Evolutionary conservation across 192 early-diverging fungal genomes (phyloP).

Genomic region (Phycomyces blakesleeanus): DNA sequence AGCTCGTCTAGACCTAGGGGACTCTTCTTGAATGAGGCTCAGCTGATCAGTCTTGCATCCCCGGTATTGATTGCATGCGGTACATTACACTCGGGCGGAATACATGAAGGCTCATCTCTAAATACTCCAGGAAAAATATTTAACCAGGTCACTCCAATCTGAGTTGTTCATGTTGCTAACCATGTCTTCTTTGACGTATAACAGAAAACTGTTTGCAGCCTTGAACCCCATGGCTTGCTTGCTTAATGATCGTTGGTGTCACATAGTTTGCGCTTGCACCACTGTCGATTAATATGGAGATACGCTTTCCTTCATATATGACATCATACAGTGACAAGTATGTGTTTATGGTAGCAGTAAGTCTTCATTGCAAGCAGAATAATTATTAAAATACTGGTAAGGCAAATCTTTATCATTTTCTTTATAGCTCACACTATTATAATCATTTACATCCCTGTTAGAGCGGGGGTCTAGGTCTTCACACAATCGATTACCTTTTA

Average conservation of each 20-base stretch:
- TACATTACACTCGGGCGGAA: background rate
- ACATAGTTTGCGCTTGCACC: no score
- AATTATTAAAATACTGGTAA: background rate
- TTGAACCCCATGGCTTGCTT: no score
- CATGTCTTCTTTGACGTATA: background rate
- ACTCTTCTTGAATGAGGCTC: conserved; percentile 7
- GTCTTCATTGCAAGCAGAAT: background rate
- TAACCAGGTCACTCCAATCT: background rate
- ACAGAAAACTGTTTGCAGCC: background rate
- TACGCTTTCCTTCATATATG: no score
- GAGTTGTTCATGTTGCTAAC: background rate
- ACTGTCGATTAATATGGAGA: no score
- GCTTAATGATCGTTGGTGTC: background rate
- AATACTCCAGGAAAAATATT: background rate
- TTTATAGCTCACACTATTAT: background rate
- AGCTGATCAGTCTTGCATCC: background rate
- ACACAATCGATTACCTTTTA: background rate
- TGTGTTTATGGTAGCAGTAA: background rate
- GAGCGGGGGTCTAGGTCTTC: background rate
- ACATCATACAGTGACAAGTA: background rate
- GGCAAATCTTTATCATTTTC: background rate
- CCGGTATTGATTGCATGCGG: conserved; percentile 7
- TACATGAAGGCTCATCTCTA: background rate
- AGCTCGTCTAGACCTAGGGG: conserved; percentile 30
- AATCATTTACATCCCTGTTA: background rate